Conservation (phyloP, 306 rosid genomes). For the Prosopis cineraria region DNA sequence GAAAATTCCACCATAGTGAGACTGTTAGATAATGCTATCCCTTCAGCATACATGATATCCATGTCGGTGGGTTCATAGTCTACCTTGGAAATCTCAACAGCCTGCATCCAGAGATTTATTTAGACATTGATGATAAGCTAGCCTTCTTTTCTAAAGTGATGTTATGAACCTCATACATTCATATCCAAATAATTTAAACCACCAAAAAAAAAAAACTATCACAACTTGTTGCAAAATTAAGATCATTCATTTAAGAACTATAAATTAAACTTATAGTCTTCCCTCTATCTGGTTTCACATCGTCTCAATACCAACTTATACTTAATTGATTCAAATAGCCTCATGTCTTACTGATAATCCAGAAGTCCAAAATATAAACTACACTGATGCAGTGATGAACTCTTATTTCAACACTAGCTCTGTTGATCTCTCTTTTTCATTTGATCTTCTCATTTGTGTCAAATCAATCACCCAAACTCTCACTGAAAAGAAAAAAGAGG, state of each 20-base stretch:
- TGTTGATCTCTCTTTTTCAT: constrained; percentile 3
- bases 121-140: constrained; percentile 16
- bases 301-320: background rate
- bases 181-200: constrained; percentile 9
- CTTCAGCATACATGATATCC: constrained; percentile 84
- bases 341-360: background rate
- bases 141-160: background rate
- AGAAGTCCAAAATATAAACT: constrained; percentile 5
- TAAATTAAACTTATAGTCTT: background rate
- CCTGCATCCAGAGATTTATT: constrained; percentile 48
- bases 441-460: constrained; percentile 7
- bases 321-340: constrained; percentile 1
- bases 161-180: constrained; percentile 24
- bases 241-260: background rate
- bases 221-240: background rate
- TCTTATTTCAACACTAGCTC: background rate
- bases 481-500: constrained; percentile 8
- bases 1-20: constrained; percentile 64
- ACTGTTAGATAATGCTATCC: constrained; percentile 65
- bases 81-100: constrained; percentile 69
- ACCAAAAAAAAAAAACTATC: background rate
- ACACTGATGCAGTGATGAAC: background rate
- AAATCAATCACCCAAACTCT: background rate
- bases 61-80: constrained; percentile 73
- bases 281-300: background rate